Evolutionary conservation across 331 rosid species (phyloP).

Genomic region (Erythrophleum ivorense): DNA sequence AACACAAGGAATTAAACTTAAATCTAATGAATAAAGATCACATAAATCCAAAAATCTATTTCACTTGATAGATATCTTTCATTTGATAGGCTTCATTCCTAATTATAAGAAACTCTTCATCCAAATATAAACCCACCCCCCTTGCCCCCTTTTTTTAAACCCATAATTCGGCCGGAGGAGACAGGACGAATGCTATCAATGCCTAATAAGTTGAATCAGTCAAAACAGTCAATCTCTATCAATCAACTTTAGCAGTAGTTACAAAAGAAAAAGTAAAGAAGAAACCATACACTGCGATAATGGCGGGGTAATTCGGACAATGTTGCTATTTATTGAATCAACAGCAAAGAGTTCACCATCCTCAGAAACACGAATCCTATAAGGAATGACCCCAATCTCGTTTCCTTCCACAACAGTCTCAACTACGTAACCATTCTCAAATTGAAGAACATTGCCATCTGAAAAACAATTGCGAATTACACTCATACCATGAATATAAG

Average conservation of each 20-base stretch:
- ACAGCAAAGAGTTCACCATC: constrained; percentile 92
- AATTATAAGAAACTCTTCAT: constrained; percentile 9
- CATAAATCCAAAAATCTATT: constrained; percentile 7
- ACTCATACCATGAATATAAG: neutral
- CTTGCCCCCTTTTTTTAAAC: neutral
- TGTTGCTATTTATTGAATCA: constrained; percentile 86
- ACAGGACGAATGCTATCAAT: neutral
- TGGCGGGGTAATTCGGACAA: constrained; percentile 84
- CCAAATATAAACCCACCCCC: neutral
- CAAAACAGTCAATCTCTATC: constrained; percentile 17
- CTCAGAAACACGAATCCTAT: constrained; percentile 78
- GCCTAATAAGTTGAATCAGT: neutral
- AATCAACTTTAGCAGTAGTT: constrained; percentile 30
- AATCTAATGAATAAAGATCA: neutral
- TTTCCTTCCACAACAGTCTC: constrained; percentile 93
- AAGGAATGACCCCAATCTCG: constrained; percentile 84
- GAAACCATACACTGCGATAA: constrained; percentile 79
- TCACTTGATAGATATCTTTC: constrained; percentile 20
- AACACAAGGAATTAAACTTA: constrained; percentile 3
- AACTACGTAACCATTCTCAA: constrained; percentile 91
- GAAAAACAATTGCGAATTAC: constrained; percentile 41
- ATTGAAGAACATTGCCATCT: constrained; percentile 90
- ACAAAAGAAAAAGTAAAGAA: constrained; percentile 17
- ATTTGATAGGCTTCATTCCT: neutral
- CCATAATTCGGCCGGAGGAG: neutral